A percentile compares a stretch with the other conserved stretches of the same genome.
Evolutionary conservation across 768 basidiomycete species (phyloP).

Genomic region (Panellus pusillus): DNA sequence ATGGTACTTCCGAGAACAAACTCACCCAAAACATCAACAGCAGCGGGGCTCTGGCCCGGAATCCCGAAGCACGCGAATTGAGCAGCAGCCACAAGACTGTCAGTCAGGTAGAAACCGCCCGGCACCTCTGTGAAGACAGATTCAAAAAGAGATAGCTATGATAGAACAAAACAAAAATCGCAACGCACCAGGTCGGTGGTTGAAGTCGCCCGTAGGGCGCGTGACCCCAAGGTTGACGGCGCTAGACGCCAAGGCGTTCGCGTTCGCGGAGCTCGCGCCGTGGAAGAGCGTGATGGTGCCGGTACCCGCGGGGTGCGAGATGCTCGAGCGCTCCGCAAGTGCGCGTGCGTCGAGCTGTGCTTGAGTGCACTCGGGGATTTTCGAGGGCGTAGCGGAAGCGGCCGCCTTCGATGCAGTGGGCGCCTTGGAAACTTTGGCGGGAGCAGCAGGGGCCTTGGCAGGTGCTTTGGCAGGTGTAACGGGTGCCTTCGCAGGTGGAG

Average conservation of each 20-base stretch:
- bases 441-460: neutral
- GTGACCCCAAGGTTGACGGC: neutral
- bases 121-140: neutral
- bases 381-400: neutral
- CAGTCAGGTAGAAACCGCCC: constrained; percentile 3
- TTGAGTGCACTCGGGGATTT: neutral
- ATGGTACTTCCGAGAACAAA: neutral
- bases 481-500: neutral
- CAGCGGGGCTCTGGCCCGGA: neutral
- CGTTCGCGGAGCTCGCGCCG: neutral
- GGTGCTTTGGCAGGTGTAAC: too few relatives aligned
- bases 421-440: neutral
- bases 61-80: constrained; percentile 13
- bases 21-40: constrained; percentile 1
- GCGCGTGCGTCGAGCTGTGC: neutral
- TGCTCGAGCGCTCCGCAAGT: neutral
- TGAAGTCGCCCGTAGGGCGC: neutral
- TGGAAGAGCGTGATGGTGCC: constrained; percentile 4
- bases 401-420: neutral
- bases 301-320: neutral
- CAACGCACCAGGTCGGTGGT: neutral
- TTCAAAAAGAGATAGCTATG: neutral
- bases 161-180: neutral
- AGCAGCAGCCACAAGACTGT: constrained; percentile 4
- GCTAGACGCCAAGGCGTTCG: neutral